Conservation (phyloP, 2,329 filamentous ascomycete species). For the Alternaria brassicae region DNA sequence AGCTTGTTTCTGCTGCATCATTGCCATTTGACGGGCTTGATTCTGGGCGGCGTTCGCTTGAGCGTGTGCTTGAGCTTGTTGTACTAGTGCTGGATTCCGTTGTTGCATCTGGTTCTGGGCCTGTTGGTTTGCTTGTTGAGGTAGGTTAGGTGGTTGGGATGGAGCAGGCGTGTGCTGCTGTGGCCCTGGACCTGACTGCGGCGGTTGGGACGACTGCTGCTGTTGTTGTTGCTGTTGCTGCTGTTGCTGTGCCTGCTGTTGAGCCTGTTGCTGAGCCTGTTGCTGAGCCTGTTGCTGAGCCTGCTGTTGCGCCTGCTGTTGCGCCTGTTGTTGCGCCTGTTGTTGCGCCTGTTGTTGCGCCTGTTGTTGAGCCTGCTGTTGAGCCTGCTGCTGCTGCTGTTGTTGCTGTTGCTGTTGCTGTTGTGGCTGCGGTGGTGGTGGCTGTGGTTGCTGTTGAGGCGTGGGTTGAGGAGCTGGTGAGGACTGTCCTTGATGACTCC, state of each 20-base stretch:
- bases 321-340: constrained; percentile 32
- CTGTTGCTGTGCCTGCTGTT: constrained; percentile 44
- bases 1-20: constrained; percentile 41
- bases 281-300: constrained; percentile 41
- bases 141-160: constrained; percentile 45
- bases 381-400: constrained; percentile 25
- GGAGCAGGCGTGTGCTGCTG: constrained; percentile 53
- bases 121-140: constrained; percentile 44
- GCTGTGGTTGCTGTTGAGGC: constrained; percentile 48
- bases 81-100: constrained; percentile 45
- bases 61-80: constrained; percentile 39
- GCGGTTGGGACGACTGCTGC: constrained; percentile 39
- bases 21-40: constrained; percentile 36
- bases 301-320: constrained; percentile 40
- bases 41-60: constrained; percentile 28
- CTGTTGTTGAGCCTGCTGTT: constrained; percentile 51
- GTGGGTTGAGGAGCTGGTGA: constrained; percentile 49
- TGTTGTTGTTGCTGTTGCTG: constrained; percentile 49
- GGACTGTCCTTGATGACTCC: constrained; percentile 49
- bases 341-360: constrained; percentile 50
- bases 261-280: constrained; percentile 51
- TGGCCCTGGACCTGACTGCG: constrained; percentile 52
- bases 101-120: constrained; percentile 47
- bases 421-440: constrained; percentile 48
- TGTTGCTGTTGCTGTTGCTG: constrained; percentile 49